phyloP scores from a whole-genome alignment of 139 green algal genomes.

The Limnomonas spitsbergensis region DNA sequence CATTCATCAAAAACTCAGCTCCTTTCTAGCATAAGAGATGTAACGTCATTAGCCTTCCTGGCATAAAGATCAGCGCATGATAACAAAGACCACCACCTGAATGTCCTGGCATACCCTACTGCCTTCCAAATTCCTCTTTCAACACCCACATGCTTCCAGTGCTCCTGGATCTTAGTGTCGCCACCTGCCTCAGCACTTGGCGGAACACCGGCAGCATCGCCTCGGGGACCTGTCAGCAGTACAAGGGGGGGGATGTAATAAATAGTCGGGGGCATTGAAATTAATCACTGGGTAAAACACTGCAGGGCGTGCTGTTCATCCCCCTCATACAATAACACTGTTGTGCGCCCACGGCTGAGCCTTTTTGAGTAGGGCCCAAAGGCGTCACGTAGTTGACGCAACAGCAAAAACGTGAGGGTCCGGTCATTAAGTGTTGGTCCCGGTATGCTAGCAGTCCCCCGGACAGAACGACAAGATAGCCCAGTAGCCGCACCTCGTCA shows the following conservation, averaged over 20 bases:
- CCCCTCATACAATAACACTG: background rate
- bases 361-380: no score
- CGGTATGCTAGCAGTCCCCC: background rate
- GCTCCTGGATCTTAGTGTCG: no score
- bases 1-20: no score
- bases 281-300: background rate
- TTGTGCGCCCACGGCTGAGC: background rate
- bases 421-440: background rate
- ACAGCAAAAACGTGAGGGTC: no score
- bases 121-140: no score
- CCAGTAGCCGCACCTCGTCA: background rate
- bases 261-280: background rate
- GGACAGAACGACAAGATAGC: background rate
- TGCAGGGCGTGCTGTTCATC: background rate
- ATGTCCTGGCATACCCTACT: no score
- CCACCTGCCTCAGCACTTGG: constrained; percentile 69
- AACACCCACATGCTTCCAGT: no score
- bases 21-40: no score
- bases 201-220: constrained; percentile 64
- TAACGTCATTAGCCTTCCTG: no score
- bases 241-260: background rate
- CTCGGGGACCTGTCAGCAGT: constrained; percentile 24
- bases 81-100: no score
- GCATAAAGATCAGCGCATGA: no score
- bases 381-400: no score